Conservation (phyloP, 1,284 basidiomycete genomes). For the Puccinia coronata region DNA sequence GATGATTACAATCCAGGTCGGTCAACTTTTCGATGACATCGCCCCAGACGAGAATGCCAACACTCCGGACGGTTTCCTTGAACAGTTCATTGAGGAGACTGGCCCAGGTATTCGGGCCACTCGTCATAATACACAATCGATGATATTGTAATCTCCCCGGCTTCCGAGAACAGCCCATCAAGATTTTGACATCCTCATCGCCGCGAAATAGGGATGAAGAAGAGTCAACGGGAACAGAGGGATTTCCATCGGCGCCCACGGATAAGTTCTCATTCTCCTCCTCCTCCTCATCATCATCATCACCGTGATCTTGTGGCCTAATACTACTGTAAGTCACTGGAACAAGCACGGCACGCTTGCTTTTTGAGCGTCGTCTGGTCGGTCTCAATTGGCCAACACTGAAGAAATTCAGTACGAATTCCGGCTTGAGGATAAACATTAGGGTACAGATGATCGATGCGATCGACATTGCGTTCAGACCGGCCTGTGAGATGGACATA, state of each 20-base stretch:
- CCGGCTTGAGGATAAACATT: conserved; percentile 33
- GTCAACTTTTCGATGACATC: conserved; percentile 34
- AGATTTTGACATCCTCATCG: conserved; percentile 31
- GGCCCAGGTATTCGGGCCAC: conserved; percentile 5
- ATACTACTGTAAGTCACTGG: neutral
- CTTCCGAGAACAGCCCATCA: conserved; percentile 23
- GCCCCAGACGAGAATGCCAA: conserved; percentile 22
- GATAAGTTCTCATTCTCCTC: no score
- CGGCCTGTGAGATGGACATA: conserved; percentile 18
- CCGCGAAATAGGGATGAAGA: neutral
- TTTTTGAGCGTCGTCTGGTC: neutral
- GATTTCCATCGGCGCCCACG: neutral
- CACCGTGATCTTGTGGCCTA: neutral
- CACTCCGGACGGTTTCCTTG: neutral
- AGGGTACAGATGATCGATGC: conserved; percentile 41
- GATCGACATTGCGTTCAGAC: conserved; percentile 37
- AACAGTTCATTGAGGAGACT: neutral
- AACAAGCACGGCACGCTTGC: neutral
- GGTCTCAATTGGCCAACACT: neutral
- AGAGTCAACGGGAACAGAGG: neutral
- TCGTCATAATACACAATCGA: neutral
- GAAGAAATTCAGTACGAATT: conserved; percentile 33
- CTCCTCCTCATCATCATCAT: conserved; percentile 14
- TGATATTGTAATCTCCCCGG: conserved; percentile 25
- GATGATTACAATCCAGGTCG: neutral